Percentiles rank a stretch among this genome's conserved stretches.
phyloP scores from a whole-genome alignment of 768 basidiomycete genomes.

The Agaricus sinodeliciosus region DNA sequence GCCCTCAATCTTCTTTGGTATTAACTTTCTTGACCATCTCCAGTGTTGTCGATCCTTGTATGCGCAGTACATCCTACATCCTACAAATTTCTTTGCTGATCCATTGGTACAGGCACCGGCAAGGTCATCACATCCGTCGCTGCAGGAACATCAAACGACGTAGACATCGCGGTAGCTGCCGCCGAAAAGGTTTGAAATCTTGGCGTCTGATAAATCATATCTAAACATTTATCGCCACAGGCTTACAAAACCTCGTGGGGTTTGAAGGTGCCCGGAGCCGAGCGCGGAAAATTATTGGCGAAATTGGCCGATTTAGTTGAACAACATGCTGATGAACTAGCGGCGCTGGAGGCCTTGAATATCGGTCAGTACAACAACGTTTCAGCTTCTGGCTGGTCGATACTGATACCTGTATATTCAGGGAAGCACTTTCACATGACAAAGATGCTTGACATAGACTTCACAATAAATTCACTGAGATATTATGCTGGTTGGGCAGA shows the following conservation, averaged over 20 bases:
- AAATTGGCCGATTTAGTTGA: constrained; percentile 66
- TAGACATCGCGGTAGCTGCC: constrained; percentile 68
- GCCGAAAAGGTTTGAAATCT: constrained; percentile 44
- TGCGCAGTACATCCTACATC: constrained; percentile 8
- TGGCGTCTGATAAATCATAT: background rate
- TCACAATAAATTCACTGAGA: constrained; percentile 45
- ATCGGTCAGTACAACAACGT: constrained; percentile 35
- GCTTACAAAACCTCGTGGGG: constrained; percentile 63
- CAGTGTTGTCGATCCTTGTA: constrained; percentile 55
- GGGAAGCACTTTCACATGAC: constrained; percentile 51
- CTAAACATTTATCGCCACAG: constrained; percentile 4
- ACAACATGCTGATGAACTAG: constrained; percentile 51
- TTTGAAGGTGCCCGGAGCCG: constrained; percentile 43
- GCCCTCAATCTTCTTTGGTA: background rate
- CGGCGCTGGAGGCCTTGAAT: constrained; percentile 70
- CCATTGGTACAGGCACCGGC: constrained; percentile 49
- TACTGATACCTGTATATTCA: constrained; percentile 8
- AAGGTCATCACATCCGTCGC: constrained; percentile 50
- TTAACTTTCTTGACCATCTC: background rate
- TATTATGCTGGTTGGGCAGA: constrained; percentile 93
- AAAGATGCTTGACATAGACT: constrained; percentile 48
- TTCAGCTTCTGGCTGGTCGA: background rate
- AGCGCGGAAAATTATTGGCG: constrained; percentile 50
- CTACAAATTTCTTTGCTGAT: background rate
- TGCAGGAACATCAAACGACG: constrained; percentile 59